Conservation (phyloP, 2,329 filamentous ascomycete genomes). For the Lecanicillium sp. region DNA sequence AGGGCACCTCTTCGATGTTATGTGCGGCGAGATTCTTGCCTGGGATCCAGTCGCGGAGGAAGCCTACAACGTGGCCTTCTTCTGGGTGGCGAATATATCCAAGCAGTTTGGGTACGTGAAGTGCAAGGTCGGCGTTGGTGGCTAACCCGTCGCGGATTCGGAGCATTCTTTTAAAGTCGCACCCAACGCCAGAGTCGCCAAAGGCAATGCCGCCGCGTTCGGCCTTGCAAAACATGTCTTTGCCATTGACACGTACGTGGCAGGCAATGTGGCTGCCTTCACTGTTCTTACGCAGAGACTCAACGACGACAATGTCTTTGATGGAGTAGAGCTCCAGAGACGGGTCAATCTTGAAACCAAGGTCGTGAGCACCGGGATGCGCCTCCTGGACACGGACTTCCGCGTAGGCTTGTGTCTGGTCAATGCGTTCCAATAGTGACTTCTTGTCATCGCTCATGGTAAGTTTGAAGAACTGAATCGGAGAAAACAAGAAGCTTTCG, state of each 20-base stretch:
- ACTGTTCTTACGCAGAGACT: slow-evolving; percentile 2
- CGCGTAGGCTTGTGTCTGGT: too few relatives aligned
- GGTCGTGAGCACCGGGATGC: slow-evolving; percentile 1
- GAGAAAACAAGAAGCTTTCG: slow-evolving; percentile 3
- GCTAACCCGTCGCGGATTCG: neutral
- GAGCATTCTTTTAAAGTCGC: slow-evolving; percentile 4
- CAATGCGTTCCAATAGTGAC: too few relatives aligned
- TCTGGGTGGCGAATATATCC: slow-evolving; percentile 4
- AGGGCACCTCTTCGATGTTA: neutral
- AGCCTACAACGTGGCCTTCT: slow-evolving; percentile 6
- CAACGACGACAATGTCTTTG: slow-evolving; percentile 1
- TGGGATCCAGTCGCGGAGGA: slow-evolving; percentile 7
- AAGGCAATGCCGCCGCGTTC: slow-evolving; percentile 7
- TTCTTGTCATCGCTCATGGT: too few relatives aligned
- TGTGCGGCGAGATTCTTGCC: slow-evolving; percentile 1
- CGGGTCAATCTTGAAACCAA: slow-evolving; percentile 1
- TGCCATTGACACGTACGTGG: slow-evolving; percentile 2
- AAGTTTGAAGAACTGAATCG: neutral
- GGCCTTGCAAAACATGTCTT: slow-evolving; percentile 6
- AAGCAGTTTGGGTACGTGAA: slow-evolving; percentile 1
- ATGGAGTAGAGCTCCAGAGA: neutral
- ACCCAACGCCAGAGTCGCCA: slow-evolving; percentile 6
- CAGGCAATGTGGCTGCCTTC: slow-evolving; percentile 5
- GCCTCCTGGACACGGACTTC: neutral
- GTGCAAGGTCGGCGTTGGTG: neutral